Evolutionary conservation across 2,329 filamentous ascomycete species (phyloP).

Genomic region (Colletotrichum somersetense): DNA sequence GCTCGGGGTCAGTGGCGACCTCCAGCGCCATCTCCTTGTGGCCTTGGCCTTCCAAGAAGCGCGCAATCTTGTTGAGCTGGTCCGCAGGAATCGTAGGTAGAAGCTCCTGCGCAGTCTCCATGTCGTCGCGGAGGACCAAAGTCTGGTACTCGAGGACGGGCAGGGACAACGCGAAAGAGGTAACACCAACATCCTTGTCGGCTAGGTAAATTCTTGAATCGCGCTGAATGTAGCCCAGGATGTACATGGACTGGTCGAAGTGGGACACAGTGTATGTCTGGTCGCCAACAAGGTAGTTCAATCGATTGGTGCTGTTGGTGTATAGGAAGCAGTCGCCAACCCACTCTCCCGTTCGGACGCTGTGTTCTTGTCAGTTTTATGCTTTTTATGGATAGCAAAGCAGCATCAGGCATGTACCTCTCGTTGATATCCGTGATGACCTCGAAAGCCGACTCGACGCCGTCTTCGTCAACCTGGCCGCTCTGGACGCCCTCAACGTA

Average conservation of each 20-base stretch:
- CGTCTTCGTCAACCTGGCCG: conserved; percentile 87
- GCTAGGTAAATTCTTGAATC: conserved; percentile 96
- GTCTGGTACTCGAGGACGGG: conserved; percentile 98
- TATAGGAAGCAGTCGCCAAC: conserved; percentile 99
- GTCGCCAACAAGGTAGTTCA: conserved; percentile 98
- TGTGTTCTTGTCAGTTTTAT: conserved; percentile 53
- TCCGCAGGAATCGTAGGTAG: conserved; percentile 87
- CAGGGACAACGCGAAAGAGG: conserved; percentile 90
- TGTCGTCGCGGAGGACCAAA: conserved; percentile 90
- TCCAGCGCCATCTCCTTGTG: conserved; percentile 96
- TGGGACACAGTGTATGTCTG: conserved; percentile 98
- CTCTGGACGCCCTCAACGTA: conserved; percentile 87
- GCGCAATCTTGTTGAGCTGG: conserved; percentile 97
- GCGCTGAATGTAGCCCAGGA: conserved; percentile 93
- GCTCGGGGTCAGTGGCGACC: conserved; percentile 93
- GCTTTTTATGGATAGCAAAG: neutral
- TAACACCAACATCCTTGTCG: conserved; percentile 94
- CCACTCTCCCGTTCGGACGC: conserved; percentile 95
- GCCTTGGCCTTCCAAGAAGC: conserved; percentile 96
- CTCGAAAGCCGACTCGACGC: conserved; percentile 95
- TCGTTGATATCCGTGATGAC: conserved; percentile 96
- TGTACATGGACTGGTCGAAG: conserved; percentile 95
- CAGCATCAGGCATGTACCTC: conserved; percentile 65
- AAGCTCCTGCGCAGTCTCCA: conserved; percentile 90
- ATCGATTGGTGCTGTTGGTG: conserved; percentile 94